Evolutionary conservation across 305 asterid genomes (phyloP), one percentile per base, ranked within the genome.

Genomic region (Fraxinus albicans): DNA sequence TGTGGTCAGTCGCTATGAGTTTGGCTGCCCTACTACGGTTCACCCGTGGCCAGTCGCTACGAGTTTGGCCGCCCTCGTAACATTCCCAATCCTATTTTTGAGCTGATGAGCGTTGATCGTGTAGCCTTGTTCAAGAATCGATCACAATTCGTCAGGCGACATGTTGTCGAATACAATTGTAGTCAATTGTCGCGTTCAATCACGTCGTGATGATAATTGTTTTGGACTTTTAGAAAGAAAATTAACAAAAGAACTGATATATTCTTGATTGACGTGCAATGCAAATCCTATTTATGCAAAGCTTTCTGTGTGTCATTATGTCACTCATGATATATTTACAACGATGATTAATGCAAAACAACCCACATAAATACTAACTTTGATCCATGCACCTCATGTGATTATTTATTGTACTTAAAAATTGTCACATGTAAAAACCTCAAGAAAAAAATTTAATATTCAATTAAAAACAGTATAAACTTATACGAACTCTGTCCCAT

Each of bases 351-450:
- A 88, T 90, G 92, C 88, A 80, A 83, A 86, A 82, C 90, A 87
- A 89, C 90, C 88, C 79, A 75, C 83, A 79, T 88, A 74, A 83
- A 79, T 76, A 72, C 88, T 85, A 36, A 38, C 88, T 83, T 85
- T 88, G 89, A 89, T 86, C 87, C 76, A 82, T 90, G 88, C 87
- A 78, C 73, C 81, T 83, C 89, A 67, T 81, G 91, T 85, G 90
- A 88, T 79, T 80, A 83, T 81, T 90, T 50, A 86, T 77, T 73
- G 25, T 77, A 34, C 55, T 29, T 69, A 65, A 77, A 67, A 44
- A 67, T 60, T 12, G 25, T 33, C 44, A 73, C 77, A 15, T 29
- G 75, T 60, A 21, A 60, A 60, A 60, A 60, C 70, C 70, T n/a
- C 70, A 60, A 8, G 1, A 47, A 10, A 19, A 5, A 5, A 55